phyloP scores from a whole-genome alignment of 257 asterid genomes.

The Perilla frutescens region DNA sequence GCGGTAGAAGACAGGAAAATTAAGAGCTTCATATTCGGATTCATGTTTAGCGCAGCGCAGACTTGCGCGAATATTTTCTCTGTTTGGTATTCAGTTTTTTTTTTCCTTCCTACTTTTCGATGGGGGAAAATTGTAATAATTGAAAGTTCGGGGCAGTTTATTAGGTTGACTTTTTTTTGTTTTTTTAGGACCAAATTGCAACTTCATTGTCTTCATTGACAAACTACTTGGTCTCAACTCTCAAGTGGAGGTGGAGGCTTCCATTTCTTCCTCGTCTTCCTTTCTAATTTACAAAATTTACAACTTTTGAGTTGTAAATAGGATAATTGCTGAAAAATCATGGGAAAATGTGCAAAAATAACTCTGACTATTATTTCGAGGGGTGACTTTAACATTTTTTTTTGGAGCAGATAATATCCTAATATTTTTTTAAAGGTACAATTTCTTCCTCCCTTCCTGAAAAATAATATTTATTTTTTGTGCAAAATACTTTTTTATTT shows the following conservation, averaged over 20 bases:
- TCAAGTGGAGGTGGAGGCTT: too few species aligned
- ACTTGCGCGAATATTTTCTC: conserved; percentile 12
- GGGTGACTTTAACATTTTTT: too few species aligned
- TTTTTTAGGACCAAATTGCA: conserved; percentile 20
- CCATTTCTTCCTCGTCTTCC: background rate
- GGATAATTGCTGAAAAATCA: too few species aligned
- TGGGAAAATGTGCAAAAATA: too few species aligned
- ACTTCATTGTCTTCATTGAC: background rate
- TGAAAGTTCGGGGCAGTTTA: conserved; percentile 2
- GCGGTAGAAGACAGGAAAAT: background rate
- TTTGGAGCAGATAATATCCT: too few species aligned
- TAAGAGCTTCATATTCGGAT: conserved; percentile 4
- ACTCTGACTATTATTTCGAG: too few species aligned
- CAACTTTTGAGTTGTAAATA: too few species aligned
- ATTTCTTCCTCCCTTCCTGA: too few species aligned
- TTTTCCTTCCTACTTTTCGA: background rate
- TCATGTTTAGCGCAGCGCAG: conserved; percentile 20
- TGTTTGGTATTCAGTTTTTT: background rate
- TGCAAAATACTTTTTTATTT: too few species aligned
- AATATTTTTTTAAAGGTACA: too few species aligned
- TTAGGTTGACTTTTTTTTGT: conserved; percentile 26
- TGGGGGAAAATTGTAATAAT: conserved; percentile 16
- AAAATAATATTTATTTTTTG: too few species aligned
- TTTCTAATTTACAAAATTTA: background rate
- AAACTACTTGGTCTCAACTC: background rate